Evolutionary conservation across 768 basidiomycete species (phyloP).

Genomic region (Hygrocybe punicea): DNA sequence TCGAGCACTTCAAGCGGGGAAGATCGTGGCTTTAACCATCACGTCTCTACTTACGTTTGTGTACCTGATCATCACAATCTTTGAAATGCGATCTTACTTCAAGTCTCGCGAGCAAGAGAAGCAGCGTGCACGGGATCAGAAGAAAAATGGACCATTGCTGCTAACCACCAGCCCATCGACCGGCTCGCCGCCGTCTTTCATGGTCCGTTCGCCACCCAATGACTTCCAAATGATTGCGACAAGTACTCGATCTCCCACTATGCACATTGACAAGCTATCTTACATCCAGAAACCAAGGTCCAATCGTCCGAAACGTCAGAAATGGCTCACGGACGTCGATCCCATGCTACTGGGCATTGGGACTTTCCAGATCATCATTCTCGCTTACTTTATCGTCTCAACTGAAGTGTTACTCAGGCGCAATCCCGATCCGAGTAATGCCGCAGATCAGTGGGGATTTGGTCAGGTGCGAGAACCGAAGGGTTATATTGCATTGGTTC

Average conservation of each 20-base stretch:
- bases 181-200: not conserved
- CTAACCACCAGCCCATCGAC: not conserved
- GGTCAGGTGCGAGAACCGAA: conserved; percentile 29
- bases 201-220: not conserved
- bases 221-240: not conserved
- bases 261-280: not conserved
- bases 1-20: conserved; percentile 30
- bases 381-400: conserved; percentile 41
- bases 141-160: not conserved
- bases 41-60: conserved; percentile 30
- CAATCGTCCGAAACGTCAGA: conserved; percentile 15
- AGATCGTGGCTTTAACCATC: conserved; percentile 30
- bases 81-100: conserved; percentile 25
- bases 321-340: conserved; percentile 34
- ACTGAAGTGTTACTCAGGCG: conserved; percentile 35
- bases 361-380: conserved; percentile 36
- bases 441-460: conserved; percentile 34
- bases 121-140: not conserved
- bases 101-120: not conserved
- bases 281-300: not conserved
- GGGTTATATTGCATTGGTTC: not conserved
- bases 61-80: conserved; percentile 34
- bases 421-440: conserved; percentile 26
- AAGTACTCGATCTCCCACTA: too few species aligned
- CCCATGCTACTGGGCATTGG: conserved; percentile 44